Conservation (phyloP, 805 yeast genomes). For the Candida adriatica region DNA sequence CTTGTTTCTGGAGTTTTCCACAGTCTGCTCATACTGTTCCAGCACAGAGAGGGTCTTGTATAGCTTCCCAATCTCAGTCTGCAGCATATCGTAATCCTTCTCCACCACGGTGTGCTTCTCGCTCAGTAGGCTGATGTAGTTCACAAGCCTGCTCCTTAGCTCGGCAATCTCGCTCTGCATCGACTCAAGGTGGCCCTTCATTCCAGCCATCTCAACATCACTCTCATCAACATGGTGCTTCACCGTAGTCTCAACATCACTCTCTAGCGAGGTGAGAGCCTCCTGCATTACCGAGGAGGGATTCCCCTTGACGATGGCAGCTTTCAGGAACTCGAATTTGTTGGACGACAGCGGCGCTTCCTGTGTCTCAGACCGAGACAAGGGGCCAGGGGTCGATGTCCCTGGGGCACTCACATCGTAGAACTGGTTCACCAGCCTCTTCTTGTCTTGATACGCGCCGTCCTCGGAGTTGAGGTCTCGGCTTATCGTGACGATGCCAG, state of each 20-base stretch:
- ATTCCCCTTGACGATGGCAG: neutral
- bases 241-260: slow-evolving; percentile 1
- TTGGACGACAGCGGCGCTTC: slow-evolving; percentile 2
- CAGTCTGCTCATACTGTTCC: slow-evolving; percentile 8
- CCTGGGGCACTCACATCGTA: slow-evolving; percentile 8
- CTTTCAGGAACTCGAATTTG: slow-evolving; percentile 5
- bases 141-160: slow-evolving; percentile 3
- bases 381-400: slow-evolving; percentile 2
- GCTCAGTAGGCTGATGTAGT: slow-evolving; percentile 1
- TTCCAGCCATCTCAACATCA: slow-evolving; percentile 2
- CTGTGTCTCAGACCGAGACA: slow-evolving; percentile 5
- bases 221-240: slow-evolving; percentile 8
- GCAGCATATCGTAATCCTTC: slow-evolving; percentile 5
- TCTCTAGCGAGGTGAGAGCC: slow-evolving; percentile 1
- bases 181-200: slow-evolving; percentile 3
- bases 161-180: slow-evolving; percentile 5
- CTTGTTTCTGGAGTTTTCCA: slow-evolving; percentile 7
- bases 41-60: slow-evolving; percentile 7
- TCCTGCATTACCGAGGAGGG: slow-evolving; percentile 1
- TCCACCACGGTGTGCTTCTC: slow-evolving; percentile 3
- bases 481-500: too few species aligned
- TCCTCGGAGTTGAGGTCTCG: too few species aligned
- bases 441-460: slow-evolving; percentile 5
- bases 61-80: slow-evolving; percentile 7
- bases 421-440: slow-evolving; percentile 18